phyloP scores from a whole-genome alignment of 495 filamentous ascomycete species.

The Annulohypoxylon stygium region DNA sequence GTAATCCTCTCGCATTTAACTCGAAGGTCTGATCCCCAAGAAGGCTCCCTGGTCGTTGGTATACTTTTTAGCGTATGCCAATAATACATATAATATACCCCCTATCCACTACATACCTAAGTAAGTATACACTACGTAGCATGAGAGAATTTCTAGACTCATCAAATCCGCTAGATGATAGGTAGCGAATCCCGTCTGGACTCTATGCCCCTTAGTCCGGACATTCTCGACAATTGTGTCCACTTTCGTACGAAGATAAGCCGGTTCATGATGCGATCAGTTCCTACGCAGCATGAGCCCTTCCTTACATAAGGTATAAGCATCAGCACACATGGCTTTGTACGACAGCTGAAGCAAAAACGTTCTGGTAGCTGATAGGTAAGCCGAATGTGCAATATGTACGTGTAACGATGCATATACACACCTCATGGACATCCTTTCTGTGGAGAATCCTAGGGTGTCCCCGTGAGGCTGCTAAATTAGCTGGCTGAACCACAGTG shows the following conservation, averaged over 20 bases:
- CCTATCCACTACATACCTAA: conserved; percentile 1
- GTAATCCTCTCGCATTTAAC: conserved; percentile 20
- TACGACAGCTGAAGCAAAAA: not conserved
- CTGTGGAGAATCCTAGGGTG: conserved; percentile 16
- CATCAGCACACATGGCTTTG: not conserved
- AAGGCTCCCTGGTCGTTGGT: not conserved
- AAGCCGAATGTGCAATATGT: not conserved
- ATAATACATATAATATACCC: conserved; percentile 13
- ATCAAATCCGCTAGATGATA: conserved; percentile 5
- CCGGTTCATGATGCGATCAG: not conserved
- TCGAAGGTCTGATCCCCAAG: conserved; percentile 22
- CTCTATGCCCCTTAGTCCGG: not conserved
- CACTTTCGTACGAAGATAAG: not conserved
- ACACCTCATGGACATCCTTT: not conserved
- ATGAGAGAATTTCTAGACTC: conserved; percentile 8
- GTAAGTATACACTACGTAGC: conserved; percentile 4
- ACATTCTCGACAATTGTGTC: not conserved
- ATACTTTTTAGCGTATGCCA: not conserved
- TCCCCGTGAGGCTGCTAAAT: conserved; percentile 34
- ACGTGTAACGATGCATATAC: conserved; percentile 19
- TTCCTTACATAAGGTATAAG: conserved; percentile 5
- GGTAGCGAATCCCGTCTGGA: not conserved
- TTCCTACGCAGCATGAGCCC: not conserved
- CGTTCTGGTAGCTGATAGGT: conserved; percentile 6
- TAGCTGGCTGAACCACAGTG: conserved; percentile 27